phyloP scores from a whole-genome alignment of 495 filamentous ascomycete genomes.

The Filosporella fistucella region DNA sequence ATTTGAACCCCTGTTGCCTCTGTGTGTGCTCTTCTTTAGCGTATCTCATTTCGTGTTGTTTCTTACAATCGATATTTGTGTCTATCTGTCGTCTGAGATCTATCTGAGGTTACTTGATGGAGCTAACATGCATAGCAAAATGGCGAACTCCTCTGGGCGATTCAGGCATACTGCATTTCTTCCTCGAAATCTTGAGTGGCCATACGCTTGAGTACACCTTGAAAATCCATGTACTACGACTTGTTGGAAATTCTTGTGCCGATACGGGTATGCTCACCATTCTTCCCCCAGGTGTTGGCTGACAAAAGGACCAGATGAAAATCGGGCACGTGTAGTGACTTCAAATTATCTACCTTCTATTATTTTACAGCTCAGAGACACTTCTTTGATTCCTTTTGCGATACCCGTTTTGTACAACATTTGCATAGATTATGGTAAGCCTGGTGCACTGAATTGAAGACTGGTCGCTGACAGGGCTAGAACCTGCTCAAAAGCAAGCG shows the following conservation, averaged over 20 bases:
- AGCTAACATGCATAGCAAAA: slow-evolving; percentile 35
- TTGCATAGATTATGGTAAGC: slow-evolving; percentile 67
- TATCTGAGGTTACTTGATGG: background rate
- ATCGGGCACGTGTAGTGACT: slow-evolving; percentile 60
- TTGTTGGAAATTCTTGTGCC: slow-evolving; percentile 79
- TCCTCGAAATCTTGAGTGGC: slow-evolving; percentile 48
- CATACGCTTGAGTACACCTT: slow-evolving; percentile 29
- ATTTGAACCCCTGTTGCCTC: no score
- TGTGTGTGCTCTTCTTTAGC: background rate
- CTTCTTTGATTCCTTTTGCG: slow-evolving; percentile 49
- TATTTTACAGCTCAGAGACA: slow-evolving; percentile 44
- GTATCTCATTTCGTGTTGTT: background rate
- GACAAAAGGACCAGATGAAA: slow-evolving; percentile 56
- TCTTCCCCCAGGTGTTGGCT: background rate
- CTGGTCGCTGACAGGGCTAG: slow-evolving; percentile 24
- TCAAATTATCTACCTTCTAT: slow-evolving; percentile 52
- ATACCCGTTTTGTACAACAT: slow-evolving; percentile 71
- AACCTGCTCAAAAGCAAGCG: slow-evolving; percentile 49
- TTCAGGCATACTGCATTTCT: slow-evolving; percentile 63
- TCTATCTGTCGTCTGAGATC: background rate
- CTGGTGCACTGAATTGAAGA: background rate
- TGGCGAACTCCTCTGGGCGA: slow-evolving; percentile 64
- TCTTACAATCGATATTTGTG: slow-evolving; percentile 15
- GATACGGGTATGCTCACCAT: slow-evolving; percentile 57
- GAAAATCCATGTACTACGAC: slow-evolving; percentile 52